These are phyloP conservation scores for Trichoderma sp. DNA, from an alignment of 2,329 filamentous ascomycete genomes.

Conservation along the genomic window DNA sequence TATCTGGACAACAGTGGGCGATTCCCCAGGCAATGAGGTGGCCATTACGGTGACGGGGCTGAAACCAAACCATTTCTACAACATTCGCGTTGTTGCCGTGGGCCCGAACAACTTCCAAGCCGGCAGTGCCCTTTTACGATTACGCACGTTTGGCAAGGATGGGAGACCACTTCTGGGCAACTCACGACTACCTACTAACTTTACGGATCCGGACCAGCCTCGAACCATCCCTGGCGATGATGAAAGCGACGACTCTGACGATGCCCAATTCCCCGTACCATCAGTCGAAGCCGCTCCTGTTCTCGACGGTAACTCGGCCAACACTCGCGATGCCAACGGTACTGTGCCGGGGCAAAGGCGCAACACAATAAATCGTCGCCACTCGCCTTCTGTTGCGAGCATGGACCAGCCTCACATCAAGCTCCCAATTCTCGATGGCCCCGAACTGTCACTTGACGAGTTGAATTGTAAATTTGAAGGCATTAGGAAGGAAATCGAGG, in stretches of 20 bases:
- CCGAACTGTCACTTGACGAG: conserved; percentile 68
- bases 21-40: conserved; percentile 57
- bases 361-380: conserved; percentile 67
- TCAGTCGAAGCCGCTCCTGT: conserved; percentile 61
- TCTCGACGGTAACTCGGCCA: conserved; percentile 58
- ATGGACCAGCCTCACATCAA: conserved; percentile 50
- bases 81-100: conserved; percentile 87
- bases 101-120: conserved; percentile 91
- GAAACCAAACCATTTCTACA: conserved; percentile 84
- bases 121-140: conserved; percentile 77
- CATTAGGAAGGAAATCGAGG: conserved; percentile 80
- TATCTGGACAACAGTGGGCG: conserved; percentile 61
- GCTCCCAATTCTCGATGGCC: conserved; percentile 49
- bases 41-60: conserved; percentile 88
- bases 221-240: conserved; percentile 39
- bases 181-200: conserved; percentile 55
- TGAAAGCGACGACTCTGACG: conserved; percentile 46
- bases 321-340: conserved; percentile 64
- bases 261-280: conserved; percentile 50
- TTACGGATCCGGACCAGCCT: conserved; percentile 51
- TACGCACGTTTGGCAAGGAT: conserved; percentile 71
- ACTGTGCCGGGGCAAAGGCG: conserved; percentile 37
- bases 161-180: conserved; percentile 60
- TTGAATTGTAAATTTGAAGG: conserved; percentile 78
- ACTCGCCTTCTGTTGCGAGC: conserved; percentile 68